Evolutionary conservation across 208 protist genomes (phyloP).

Genomic region (Acanthamoeba royreba): DNA sequence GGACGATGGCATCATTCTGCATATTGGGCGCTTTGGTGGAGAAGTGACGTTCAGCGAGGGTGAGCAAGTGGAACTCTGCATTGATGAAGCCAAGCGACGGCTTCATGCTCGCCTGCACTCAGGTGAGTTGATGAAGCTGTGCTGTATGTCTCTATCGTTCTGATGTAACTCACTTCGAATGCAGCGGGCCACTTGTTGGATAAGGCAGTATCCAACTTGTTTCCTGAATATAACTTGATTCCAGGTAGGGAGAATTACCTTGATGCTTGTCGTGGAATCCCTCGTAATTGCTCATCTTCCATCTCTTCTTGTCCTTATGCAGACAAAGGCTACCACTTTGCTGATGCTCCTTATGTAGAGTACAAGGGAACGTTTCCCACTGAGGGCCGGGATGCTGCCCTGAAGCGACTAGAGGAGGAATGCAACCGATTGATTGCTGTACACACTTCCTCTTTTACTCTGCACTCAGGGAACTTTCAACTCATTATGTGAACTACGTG

Average conservation of each 20-base stretch:
- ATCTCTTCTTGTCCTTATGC: neutral
- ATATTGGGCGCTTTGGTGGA: neutral
- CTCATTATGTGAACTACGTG: neutral
- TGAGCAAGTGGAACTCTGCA: neutral
- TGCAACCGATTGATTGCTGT: constrained; percentile 6
- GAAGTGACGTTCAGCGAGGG: neutral
- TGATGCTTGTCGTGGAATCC: neutral
- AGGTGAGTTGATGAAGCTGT: neutral
- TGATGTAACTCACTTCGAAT: neutral
- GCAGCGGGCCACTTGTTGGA: neutral
- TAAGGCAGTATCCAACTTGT: neutral
- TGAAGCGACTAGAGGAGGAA: neutral
- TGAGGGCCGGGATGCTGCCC: neutral
- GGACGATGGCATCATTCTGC: neutral
- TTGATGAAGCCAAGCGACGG: neutral
- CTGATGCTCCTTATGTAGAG: neutral
- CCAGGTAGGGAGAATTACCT: neutral
- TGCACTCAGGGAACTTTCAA: neutral
- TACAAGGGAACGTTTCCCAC: constrained; percentile 4
- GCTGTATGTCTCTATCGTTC: neutral
- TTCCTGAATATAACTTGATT: neutral
- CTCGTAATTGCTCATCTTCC: neutral
- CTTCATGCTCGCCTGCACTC: constrained; percentile 19
- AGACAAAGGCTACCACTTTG: constrained; percentile 30
- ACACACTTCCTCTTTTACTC: neutral